Conservation (phyloP, 139 green algal species). For the Ettlia oleoabundans region DNA sequence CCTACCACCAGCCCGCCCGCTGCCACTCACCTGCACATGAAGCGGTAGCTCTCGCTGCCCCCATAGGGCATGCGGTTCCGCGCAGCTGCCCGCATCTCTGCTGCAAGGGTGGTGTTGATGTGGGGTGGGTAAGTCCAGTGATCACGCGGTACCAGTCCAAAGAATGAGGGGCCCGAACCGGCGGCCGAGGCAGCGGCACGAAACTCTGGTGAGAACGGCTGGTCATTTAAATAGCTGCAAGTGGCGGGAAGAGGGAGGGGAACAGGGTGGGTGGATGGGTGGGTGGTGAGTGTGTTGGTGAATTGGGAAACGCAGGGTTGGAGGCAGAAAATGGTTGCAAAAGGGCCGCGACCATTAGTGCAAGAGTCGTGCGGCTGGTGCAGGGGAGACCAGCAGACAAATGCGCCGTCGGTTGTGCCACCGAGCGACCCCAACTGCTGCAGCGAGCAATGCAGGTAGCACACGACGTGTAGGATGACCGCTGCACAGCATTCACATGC, state of each 20-base stretch:
- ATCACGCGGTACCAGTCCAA: constrained; percentile 31
- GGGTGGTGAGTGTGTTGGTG: no score
- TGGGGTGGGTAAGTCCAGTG: constrained; percentile 42
- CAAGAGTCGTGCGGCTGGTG: not conserved
- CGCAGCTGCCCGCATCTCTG: not conserved
- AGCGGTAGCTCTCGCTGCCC: constrained; percentile 45
- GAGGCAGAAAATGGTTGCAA: no score
- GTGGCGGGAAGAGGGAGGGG: not conserved
- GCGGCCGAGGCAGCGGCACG: not conserved
- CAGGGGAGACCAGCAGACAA: not conserved
- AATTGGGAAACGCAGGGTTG: no score
- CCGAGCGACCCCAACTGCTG: not conserved
- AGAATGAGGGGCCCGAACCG: not conserved
- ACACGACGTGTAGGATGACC: no score
- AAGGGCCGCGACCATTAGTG: not conserved
- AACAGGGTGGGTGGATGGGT: no score
- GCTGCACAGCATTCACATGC: no score
- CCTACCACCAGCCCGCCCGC: no score
- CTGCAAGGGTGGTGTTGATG: constrained; percentile 18
- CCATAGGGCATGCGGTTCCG: constrained; percentile 40
- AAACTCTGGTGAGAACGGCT: constrained; percentile 24
- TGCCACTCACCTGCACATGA: no score
- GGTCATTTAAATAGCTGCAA: constrained; percentile 19
- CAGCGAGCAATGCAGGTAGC: no score
- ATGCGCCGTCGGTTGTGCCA: no score